Evolutionary conservation across 2,329 filamentous ascomycete species (phyloP).

Genomic region (Thelonectria discophora): DNA sequence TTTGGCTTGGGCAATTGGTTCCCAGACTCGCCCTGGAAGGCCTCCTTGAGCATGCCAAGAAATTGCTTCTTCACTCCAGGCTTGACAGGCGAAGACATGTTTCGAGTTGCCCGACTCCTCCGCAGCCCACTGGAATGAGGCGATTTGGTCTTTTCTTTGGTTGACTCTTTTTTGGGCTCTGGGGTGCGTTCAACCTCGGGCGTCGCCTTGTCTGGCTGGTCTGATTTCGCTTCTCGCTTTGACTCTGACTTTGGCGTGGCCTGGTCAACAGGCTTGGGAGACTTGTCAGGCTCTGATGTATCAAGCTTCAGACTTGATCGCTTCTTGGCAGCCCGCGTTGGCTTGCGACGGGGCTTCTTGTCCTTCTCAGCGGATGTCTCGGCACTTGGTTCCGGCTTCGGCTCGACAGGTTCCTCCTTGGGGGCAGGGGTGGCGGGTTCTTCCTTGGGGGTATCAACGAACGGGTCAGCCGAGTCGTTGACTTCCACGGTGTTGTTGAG

Average conservation of each 20-base stretch:
- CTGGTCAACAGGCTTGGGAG: constrained; percentile 13
- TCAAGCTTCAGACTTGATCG: constrained; percentile 36
- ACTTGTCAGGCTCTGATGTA: constrained; percentile 30
- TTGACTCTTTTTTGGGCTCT: constrained; percentile 34
- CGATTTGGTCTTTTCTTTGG: constrained; percentile 24
- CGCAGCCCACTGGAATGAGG: constrained; percentile 56
- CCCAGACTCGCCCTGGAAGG: constrained; percentile 69
- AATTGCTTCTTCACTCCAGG: constrained; percentile 59
- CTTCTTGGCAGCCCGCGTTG: constrained; percentile 39
- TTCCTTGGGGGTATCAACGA: constrained; percentile 56
- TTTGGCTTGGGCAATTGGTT: constrained; percentile 55
- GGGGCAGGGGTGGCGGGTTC: constrained; percentile 11
- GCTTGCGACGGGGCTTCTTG: constrained; percentile 35
- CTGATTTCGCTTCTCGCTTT: constrained; percentile 15
- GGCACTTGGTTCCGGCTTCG: constrained; percentile 8
- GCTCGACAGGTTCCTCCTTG: constrained; percentile 5
- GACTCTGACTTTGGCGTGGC: constrained; percentile 12
- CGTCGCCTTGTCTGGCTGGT: constrained; percentile 18
- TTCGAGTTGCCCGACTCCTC: constrained; percentile 65
- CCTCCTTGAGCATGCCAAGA: constrained; percentile 67
- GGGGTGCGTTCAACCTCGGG: constrained; percentile 26
- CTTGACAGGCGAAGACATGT: constrained; percentile 59
- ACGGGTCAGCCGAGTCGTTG: constrained; percentile 69
- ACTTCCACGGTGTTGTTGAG: constrained; percentile 65
- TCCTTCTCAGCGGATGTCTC: constrained; percentile 32